Conservation (phyloP, 129 eudicot genomes). For the Flaveria bidentis region DNA sequence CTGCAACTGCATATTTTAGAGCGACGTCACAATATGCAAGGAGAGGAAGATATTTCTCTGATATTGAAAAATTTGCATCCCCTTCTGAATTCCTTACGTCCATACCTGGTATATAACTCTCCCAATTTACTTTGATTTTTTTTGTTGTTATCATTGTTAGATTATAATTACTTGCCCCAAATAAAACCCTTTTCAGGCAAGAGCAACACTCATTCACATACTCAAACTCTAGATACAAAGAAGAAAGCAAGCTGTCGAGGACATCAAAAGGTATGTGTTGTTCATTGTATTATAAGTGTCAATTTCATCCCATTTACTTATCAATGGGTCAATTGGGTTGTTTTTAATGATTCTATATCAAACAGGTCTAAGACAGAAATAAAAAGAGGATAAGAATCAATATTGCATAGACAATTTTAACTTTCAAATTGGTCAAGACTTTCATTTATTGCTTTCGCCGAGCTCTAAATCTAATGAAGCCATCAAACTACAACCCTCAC, state of each 20-base stretch:
- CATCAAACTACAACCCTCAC: too few relatives aligned
- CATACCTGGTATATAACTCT: conserved; percentile 58
- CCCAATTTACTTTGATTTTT: neutral
- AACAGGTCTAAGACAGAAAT: neutral
- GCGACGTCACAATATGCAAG: conserved; percentile 87
- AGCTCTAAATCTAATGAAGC: too few relatives aligned
- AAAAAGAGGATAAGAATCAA: neutral
- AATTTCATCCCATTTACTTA: neutral
- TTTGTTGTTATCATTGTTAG: neutral
- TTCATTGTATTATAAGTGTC: neutral
- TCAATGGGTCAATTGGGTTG: neutral
- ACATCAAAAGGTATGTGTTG: conserved; percentile 65
- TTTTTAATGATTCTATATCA: conserved; percentile 29
- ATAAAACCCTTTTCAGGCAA: conserved; percentile 49
- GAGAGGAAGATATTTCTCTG: conserved; percentile 86
- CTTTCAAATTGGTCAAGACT: too few relatives aligned
- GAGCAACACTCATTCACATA: conserved; percentile 86
- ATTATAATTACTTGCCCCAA: neutral
- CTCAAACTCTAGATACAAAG: conserved; percentile 87
- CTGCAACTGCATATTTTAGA: conserved; percentile 80
- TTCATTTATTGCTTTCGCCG: too few relatives aligned
- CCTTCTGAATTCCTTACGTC: conserved; percentile 79
- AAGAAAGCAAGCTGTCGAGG: conserved; percentile 84
- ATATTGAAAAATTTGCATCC: conserved; percentile 88
- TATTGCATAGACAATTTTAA: too few relatives aligned